Evolutionary conservation across 768 basidiomycete genomes (phyloP).

Genomic region (Mrakia blollopis): DNA sequence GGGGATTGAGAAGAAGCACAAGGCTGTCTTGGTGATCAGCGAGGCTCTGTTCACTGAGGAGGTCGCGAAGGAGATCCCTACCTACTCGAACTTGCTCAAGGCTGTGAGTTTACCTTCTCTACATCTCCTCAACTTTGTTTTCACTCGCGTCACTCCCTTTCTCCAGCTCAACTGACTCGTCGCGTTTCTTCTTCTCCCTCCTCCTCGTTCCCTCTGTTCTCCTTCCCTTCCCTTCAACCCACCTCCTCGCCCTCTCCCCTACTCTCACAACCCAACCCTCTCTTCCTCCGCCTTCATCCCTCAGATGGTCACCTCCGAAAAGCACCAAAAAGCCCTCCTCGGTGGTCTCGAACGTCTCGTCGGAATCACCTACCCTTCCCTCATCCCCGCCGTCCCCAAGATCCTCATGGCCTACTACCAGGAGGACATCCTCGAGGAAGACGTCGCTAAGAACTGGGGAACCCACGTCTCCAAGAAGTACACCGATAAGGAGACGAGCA

Average conservation of each 20-base stretch:
- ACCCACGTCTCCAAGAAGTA: constrained; percentile 96
- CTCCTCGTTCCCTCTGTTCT: not conserved
- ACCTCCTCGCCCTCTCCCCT: not conserved
- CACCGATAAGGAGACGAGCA: constrained; percentile 87
- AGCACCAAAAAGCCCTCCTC: constrained; percentile 87
- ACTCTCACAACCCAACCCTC: too few species aligned
- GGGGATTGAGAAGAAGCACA: constrained; percentile 92
- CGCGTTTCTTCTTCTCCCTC: too few species aligned
- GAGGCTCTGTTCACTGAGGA: constrained; percentile 77
- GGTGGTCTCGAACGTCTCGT: constrained; percentile 87
- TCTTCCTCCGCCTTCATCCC: too few species aligned
- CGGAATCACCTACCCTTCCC: constrained; percentile 61
- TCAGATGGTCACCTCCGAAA: constrained; percentile 87
- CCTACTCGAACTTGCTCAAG: constrained; percentile 63
- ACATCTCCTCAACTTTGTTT: not conserved
- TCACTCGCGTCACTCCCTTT: not conserved
- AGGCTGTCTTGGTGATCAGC: constrained; percentile 72
- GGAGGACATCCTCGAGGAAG: constrained; percentile 85
- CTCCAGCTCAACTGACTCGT: not conserved
- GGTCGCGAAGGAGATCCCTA: constrained; percentile 59
- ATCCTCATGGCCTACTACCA: constrained; percentile 93
- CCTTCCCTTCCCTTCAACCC: not conserved
- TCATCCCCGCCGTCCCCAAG: constrained; percentile 71
- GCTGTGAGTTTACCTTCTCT: constrained; percentile 55
- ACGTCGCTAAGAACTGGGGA: constrained; percentile 83